These are phyloP conservation scores for Sporothrix phasma DNA, from an alignment of 2,329 filamentous ascomycete genomes.

Conservation along the genomic window DNA sequence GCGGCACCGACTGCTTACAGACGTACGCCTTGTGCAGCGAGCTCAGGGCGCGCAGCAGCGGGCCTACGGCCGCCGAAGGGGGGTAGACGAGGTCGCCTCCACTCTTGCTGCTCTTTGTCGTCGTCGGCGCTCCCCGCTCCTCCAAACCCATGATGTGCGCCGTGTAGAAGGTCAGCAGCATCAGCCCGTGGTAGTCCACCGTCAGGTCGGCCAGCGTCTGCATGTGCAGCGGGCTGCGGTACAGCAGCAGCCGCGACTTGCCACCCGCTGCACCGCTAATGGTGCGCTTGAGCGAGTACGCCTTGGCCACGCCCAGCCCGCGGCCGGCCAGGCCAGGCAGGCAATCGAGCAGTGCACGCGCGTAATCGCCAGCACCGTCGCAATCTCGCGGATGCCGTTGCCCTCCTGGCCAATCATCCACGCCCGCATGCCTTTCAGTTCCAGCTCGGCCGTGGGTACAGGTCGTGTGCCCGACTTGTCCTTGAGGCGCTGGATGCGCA, in stretches of 20 bases:
- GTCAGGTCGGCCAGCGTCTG: constrained; percentile 47
- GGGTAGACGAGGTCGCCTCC: constrained; percentile 27
- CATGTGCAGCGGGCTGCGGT: constrained; percentile 46
- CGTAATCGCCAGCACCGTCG: constrained; percentile 58
- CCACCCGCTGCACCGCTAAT: constrained; percentile 36
- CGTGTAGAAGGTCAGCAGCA: constrained; percentile 46
- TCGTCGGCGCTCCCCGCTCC: constrained; percentile 26
- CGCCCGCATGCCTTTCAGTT: constrained; percentile 50
- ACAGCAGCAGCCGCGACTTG: constrained; percentile 38
- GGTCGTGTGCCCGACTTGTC: constrained; percentile 61
- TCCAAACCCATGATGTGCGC: constrained; percentile 44
- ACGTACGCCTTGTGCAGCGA: constrained; percentile 51
- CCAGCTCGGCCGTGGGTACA: constrained; percentile 63
- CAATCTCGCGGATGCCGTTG: constrained; percentile 57
- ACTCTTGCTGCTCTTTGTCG: constrained; percentile 8
- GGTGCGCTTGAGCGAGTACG: constrained; percentile 47
- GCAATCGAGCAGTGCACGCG: constrained; percentile 47
- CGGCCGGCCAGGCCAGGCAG: constrained; percentile 43
- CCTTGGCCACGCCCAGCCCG: constrained; percentile 46
- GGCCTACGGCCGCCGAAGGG: constrained; percentile 25
- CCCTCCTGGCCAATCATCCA: constrained; percentile 59
- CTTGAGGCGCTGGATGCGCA: constrained; percentile 60
- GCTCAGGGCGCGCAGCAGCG: constrained; percentile 47
- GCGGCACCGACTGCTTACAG: constrained; percentile 39
- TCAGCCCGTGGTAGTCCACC: constrained; percentile 44